Conservation (phyloP, 257 asterid species). For the Gynochthodes officinalis region DNA sequence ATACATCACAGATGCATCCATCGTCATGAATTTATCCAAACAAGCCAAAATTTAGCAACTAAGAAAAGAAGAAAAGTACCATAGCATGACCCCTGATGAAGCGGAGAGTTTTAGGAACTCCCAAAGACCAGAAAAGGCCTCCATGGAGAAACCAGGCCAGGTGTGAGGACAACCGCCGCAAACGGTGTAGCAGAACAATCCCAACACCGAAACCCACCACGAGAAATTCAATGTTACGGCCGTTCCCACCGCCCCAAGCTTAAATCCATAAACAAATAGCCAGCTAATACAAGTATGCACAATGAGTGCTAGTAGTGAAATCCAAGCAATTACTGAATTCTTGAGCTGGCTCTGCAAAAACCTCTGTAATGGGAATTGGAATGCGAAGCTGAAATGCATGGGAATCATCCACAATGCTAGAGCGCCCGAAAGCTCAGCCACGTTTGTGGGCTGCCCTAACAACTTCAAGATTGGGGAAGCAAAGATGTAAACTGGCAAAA, state of each 20-base stretch:
- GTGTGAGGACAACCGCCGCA: slow-evolving; percentile 75
- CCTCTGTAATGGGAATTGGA: slow-evolving; percentile 70
- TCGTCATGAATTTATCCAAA: too few relatives aligned
- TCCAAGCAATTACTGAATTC: slow-evolving; percentile 58
- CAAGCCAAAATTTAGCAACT: too few relatives aligned
- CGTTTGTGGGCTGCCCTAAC: slow-evolving; percentile 70
- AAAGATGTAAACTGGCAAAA: slow-evolving; percentile 52
- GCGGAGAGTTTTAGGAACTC: slow-evolving; percentile 70
- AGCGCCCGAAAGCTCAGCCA: slow-evolving; percentile 73
- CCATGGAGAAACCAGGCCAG: slow-evolving; percentile 69
- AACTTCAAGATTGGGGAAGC: slow-evolving; percentile 58
- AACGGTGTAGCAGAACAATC: slow-evolving; percentile 41
- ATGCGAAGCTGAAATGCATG: slow-evolving; percentile 69
- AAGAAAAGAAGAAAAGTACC: slow-evolving; percentile 32
- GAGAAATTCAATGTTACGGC: slow-evolving; percentile 52
- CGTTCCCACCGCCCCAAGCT: slow-evolving; percentile 58
- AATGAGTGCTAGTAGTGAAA: slow-evolving; percentile 39
- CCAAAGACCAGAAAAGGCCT: slow-evolving; percentile 87
- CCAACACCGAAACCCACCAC: slow-evolving; percentile 57
- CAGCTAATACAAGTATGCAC: slow-evolving; percentile 50
- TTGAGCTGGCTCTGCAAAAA: slow-evolving; percentile 88
- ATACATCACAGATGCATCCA: too few relatives aligned
- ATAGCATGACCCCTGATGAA: slow-evolving; percentile 91
- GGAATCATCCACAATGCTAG: slow-evolving; percentile 61
- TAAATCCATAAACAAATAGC: slow-evolving; percentile 44